A percentile compares a stretch with the other conserved stretches of the same genome.
Conservation (phyloP, 1,284 basidiomycete genomes). For the Bjerkandera adusta region DNA sequence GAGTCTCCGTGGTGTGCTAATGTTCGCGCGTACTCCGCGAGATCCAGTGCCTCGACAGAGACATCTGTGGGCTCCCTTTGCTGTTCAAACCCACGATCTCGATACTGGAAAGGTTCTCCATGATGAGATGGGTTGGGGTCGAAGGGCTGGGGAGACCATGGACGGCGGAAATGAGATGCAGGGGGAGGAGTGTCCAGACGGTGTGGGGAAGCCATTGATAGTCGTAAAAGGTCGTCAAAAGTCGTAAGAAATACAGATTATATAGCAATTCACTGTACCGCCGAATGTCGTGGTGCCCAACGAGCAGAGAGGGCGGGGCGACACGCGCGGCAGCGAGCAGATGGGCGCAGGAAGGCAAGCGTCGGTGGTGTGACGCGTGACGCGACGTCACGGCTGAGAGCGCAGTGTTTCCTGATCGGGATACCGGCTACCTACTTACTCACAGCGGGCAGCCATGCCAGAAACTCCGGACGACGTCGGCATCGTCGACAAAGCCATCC, state of each 20-base stretch:
- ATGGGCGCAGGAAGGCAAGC: slow-evolving; percentile 1
- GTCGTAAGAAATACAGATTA: slow-evolving; percentile 14
- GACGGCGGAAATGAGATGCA: slow-evolving; percentile 45
- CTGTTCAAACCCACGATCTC: slow-evolving; percentile 19
- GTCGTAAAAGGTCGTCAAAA: slow-evolving; percentile 33
- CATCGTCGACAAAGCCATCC: slow-evolving; percentile 5
- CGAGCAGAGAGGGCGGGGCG: not conserved
- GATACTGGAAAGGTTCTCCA: slow-evolving; percentile 9
- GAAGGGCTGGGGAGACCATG: slow-evolving; percentile 65
- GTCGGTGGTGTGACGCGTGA: slow-evolving; percentile 3
- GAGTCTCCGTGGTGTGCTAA: slow-evolving; percentile 36
- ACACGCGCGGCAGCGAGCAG: not conserved
- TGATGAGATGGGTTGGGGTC: slow-evolving; percentile 38
- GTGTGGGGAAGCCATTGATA: slow-evolving; percentile 33
- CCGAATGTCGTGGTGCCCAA: slow-evolving; percentile 1
- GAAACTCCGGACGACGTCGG: slow-evolving; percentile 5
- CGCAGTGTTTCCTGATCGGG: not conserved
- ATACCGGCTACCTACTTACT: not conserved
- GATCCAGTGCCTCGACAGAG: slow-evolving; percentile 66
- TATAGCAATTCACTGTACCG: not conserved
- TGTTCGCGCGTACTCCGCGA: slow-evolving; percentile 62
- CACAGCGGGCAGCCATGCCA: slow-evolving; percentile 2
- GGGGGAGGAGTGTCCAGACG: slow-evolving; percentile 54
- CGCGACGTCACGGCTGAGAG: slow-evolving; percentile 5
- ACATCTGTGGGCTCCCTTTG: slow-evolving; percentile 55